phyloP scores from a whole-genome alignment of 345 rosid genomes.

The Excoecaria agallocha region DNA sequence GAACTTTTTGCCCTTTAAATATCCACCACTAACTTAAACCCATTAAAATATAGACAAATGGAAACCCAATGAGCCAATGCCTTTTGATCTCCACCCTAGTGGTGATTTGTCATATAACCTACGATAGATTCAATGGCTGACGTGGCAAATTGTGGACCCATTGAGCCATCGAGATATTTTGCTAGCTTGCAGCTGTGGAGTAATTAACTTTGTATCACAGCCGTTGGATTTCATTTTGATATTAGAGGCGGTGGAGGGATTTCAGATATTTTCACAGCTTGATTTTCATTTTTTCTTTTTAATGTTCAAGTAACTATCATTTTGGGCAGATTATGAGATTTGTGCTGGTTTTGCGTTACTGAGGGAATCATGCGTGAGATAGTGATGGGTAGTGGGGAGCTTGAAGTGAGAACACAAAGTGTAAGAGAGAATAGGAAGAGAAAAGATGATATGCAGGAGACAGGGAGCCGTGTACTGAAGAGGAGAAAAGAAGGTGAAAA shows the following conservation, averaged over 20 bases:
- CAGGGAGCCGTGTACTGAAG: not conserved
- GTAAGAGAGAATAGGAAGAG: constrained; percentile 22
- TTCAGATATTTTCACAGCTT: too few relatives aligned
- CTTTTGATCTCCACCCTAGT: not conserved
- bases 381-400: constrained; percentile 37
- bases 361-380: constrained; percentile 36
- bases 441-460: constrained; percentile 3
- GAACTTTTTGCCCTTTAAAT: constrained; percentile 8
- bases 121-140: not conserved
- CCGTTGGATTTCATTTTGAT: constrained; percentile 1
- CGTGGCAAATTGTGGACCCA: constrained; percentile 27
- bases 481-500: constrained; percentile 9
- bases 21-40: constrained; percentile 5
- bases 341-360: not conserved
- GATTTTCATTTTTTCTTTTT: too few relatives aligned
- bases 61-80: not conserved
- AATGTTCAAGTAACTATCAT: not conserved
- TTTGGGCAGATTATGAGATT: not conserved
- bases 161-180: constrained; percentile 46
- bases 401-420: constrained; percentile 25
- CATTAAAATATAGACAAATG: not conserved
- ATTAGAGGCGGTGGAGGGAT: too few relatives aligned
- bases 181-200: not conserved
- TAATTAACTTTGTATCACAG: not conserved
- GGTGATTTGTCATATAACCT: not conserved